Evolutionary conservation across 768 basidiomycete species (phyloP), one percentile per base, ranked within the genome.

Genomic region (Punctularia strigosozonata): DNA sequence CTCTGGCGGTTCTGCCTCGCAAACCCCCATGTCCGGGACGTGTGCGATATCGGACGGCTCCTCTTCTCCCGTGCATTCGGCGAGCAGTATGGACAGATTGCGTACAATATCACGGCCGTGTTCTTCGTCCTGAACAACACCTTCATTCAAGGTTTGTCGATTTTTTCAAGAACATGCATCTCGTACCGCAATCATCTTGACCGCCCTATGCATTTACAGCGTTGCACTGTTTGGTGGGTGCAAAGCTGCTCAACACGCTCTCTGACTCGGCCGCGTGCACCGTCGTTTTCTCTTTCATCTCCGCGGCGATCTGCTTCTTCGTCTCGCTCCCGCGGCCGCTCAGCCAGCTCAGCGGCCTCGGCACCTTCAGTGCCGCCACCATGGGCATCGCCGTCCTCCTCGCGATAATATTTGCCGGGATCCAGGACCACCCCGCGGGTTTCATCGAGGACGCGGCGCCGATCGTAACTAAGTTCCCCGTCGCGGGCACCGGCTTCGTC

Each of bases 111-210:
- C 23, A 72, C 71, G 1, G 66, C 64, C 3, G 52, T 70, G 22
- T 68, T 75, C 56, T 66, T 75, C 49, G 53, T 73, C 34, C 51
- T 70, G 31, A 75, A 75, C 54, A 75, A 73, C 49, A 68, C 66
- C 14, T 71, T 71, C 55, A 71, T 69, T 28, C 67, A 68, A 61
- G 70, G 68, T 57, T 15, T 3, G 46, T 41, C 12, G 17, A 15
- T 12, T 23, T 14, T 40, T 44, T 15, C n/a, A 36, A 17, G 18
- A 5, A 13, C 8, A 19, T 23, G 12, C 38, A 4, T 15, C 15
- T 24, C 41, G 8, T 15, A 28, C 15, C 15, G 10, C 26, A 8
- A 8, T 8, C 26, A 8, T 25, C 5, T 30, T 46, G 18, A 43
- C 20, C 20, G 19, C 10, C 32, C 3, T 33, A 4, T 40, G 19